phyloP scores from a whole-genome alignment of 805 yeast genomes.

The Teunomyces aglyptinius region DNA sequence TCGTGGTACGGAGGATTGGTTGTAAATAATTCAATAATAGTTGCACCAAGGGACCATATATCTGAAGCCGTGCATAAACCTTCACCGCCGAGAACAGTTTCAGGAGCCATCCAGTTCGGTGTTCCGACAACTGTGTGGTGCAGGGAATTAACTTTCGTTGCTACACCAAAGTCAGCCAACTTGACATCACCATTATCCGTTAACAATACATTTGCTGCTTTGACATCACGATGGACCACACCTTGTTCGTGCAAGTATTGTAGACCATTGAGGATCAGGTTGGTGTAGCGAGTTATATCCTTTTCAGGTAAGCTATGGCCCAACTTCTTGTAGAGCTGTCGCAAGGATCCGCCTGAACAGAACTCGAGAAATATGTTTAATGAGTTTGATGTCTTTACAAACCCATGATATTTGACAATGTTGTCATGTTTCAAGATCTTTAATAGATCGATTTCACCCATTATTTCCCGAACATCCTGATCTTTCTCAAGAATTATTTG shows the following conservation, averaged over 20 bases:
- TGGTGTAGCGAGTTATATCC: slow-evolving; percentile 48
- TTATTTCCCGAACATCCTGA: slow-evolving; percentile 43
- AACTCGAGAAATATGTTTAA: slow-evolving; percentile 64
- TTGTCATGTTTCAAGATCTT: slow-evolving; percentile 64
- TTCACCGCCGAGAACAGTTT: slow-evolving; percentile 72
- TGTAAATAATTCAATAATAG: slow-evolving; percentile 80
- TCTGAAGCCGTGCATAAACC: slow-evolving; percentile 89
- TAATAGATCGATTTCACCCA: slow-evolving; percentile 69
- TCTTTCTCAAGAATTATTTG: slow-evolving; percentile 61
- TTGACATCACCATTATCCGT: slow-evolving; percentile 68
- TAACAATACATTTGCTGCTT: slow-evolving; percentile 85
- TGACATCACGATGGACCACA: slow-evolving; percentile 82
- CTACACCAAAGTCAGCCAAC: slow-evolving; percentile 94
- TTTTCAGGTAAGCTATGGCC: slow-evolving; percentile 57
- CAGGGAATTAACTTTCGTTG: slow-evolving; percentile 53
- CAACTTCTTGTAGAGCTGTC: slow-evolving; percentile 46
- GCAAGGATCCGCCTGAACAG: slow-evolving; percentile 61
- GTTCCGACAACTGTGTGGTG: slow-evolving; percentile 68
- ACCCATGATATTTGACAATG: slow-evolving; percentile 68
- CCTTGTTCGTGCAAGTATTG: slow-evolving; percentile 67
- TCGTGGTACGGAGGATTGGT: slow-evolving; percentile 87
- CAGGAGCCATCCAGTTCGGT: slow-evolving; percentile 99
- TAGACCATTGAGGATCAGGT: slow-evolving; percentile 60
- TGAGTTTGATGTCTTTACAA: slow-evolving; percentile 51
- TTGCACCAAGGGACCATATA: slow-evolving; percentile 94